phyloP scores from a whole-genome alignment of 2,329 filamentous ascomycete species.

The Penicillium vulpinum region DNA sequence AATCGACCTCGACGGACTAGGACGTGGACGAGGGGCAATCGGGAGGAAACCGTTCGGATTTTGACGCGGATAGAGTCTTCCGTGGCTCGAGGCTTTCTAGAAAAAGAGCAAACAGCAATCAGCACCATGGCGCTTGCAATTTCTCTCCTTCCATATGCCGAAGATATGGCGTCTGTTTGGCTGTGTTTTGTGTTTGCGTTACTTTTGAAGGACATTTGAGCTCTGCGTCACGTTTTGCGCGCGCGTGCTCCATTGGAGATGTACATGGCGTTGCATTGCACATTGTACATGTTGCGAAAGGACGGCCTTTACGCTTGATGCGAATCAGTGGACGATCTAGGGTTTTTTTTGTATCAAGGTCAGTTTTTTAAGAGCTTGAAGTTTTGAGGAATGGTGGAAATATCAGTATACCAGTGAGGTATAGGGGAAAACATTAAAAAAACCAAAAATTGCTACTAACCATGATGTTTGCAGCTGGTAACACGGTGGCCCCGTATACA shows the following conservation, averaged over 20 bases:
- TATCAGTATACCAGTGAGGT: background rate
- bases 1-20: background rate
- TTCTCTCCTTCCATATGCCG: conserved; percentile 11
- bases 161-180: conserved; percentile 16
- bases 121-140: conserved; percentile 22
- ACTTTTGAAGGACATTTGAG: conserved; percentile 34
- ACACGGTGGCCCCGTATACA: conserved; percentile 96
- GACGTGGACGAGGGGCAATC: conserved; percentile 23
- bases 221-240: conserved; percentile 46
- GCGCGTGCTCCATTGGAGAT: conserved; percentile 84
- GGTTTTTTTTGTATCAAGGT: background rate
- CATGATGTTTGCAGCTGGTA: conserved; percentile 91
- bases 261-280: conserved; percentile 84
- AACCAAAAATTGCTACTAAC: conserved; percentile 57
- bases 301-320: conserved; percentile 95
- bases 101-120: conserved; percentile 20
- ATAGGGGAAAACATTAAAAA: background rate
- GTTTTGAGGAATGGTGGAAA: too few relatives aligned
- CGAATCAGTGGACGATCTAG: conserved; percentile 85
- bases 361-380: background rate
- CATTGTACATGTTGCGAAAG: conserved; percentile 92
- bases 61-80: conserved; percentile 23
- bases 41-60: conserved; percentile 23
- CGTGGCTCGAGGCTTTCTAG: conserved; percentile 26
- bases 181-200: conserved; percentile 25